These are phyloP conservation scores for Kwoniella sp. DNA, from an alignment of 768 basidiomycete genomes.

Conservation along the genomic window DNA sequence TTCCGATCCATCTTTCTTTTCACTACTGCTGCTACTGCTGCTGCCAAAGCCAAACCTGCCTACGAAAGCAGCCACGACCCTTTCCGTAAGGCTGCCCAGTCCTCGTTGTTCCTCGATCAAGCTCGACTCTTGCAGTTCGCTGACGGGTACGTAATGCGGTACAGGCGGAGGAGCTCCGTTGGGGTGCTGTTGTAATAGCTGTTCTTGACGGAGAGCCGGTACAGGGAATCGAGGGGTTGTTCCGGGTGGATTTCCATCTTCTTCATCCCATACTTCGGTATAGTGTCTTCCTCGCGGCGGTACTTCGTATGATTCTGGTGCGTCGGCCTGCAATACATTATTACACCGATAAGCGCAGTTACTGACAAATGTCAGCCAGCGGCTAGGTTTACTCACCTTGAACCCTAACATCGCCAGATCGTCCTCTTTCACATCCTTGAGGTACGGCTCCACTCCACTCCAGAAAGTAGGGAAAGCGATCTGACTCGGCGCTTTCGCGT, in stretches of 20 bases:
- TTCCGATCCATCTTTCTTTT: conserved; percentile 28
- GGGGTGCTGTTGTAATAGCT: conserved; percentile 18
- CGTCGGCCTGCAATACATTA: conserved; percentile 64
- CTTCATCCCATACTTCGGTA: conserved; percentile 88
- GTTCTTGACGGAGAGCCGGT: conserved; percentile 34
- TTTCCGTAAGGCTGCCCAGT: conserved; percentile 84
- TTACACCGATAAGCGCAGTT: too few relatives aligned
- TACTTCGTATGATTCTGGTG: conserved; percentile 80
- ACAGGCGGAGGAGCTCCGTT: conserved; percentile 13
- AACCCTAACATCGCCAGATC: conserved; percentile 92
- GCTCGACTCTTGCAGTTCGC: conserved; percentile 73
- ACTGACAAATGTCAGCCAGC: too few relatives aligned
- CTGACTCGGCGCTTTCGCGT: conserved; percentile 70
- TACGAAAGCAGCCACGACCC: conserved; percentile 58
- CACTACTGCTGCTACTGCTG: background rate
- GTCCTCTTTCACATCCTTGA: conserved; percentile 87
- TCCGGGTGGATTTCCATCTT: conserved; percentile 62
- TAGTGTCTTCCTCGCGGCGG: conserved; percentile 88
- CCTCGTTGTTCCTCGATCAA: conserved; percentile 73
- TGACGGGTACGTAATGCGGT: conserved; percentile 53
- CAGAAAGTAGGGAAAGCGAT: conserved; percentile 70
- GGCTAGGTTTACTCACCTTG: conserved; percentile 61
- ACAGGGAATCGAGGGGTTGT: conserved; percentile 43
- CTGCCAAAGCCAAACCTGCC: conserved; percentile 22
- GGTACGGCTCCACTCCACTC: conserved; percentile 82